Conservation (phyloP, 371 early-diverging fungal species). For the Mortierella sp. region DNA sequence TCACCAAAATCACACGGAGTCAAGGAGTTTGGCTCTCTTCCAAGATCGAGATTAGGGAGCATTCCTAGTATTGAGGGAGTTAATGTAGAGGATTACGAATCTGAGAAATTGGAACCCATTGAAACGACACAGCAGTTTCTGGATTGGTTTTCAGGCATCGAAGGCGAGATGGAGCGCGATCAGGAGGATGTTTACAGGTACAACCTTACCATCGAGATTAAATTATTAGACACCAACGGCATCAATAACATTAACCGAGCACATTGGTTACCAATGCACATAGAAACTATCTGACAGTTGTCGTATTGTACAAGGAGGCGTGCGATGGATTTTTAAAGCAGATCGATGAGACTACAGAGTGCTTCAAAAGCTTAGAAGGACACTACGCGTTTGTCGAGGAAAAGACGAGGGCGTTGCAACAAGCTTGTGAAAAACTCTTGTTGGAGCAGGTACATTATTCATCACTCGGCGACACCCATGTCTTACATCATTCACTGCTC, state of each 20-base stretch:
- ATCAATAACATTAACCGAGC: not conserved
- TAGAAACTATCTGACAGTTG: constrained; percentile 67
- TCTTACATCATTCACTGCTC: too few species aligned
- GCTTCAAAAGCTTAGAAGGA: constrained; percentile 71
- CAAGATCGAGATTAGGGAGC: constrained; percentile 41
- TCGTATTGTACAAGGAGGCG: constrained; percentile 62
- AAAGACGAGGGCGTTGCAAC: constrained; percentile 80
- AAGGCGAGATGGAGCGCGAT: constrained; percentile 85
- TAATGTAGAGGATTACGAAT: constrained; percentile 47
- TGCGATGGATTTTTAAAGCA: constrained; percentile 72
- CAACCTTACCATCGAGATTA: not conserved
- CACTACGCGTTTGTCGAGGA: constrained; percentile 82
- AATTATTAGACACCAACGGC: not conserved
- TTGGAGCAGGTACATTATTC: constrained; percentile 69
- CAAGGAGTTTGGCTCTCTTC: constrained; percentile 32
- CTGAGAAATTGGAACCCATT: constrained; percentile 68
- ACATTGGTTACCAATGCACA: not conserved
- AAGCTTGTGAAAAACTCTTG: constrained; percentile 83
- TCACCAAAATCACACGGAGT: constrained; percentile 62
- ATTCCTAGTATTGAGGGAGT: constrained; percentile 52
- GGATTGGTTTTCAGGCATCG: constrained; percentile 88
- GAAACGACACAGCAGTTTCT: constrained; percentile 91
- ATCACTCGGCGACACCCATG: not conserved
- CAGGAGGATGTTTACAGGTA: constrained; percentile 88
- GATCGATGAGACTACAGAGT: constrained; percentile 62